phyloP scores from a whole-genome alignment of 78 protist genomes.

The Dictyostelium capitatum region DNA sequence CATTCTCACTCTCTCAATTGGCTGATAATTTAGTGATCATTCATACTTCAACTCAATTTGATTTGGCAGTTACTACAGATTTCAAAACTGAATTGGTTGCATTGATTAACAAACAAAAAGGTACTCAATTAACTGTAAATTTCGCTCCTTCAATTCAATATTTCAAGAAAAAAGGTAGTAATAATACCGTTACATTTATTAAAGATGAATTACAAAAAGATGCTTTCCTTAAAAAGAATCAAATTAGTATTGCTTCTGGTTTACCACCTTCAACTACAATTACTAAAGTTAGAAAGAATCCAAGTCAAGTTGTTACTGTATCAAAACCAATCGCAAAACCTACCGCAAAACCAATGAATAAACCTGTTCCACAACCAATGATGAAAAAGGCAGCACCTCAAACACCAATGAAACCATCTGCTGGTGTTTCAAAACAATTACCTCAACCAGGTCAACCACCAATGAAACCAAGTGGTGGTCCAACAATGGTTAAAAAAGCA shows the following conservation, averaged over 20 bases:
- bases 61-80: slow-evolving; percentile 55
- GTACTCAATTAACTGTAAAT: slow-evolving; percentile 17
- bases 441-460: slow-evolving; percentile 36
- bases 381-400: background rate
- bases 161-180: slow-evolving; percentile 66
- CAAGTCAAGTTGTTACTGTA: slow-evolving; percentile 10
- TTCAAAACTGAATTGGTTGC: slow-evolving; percentile 83
- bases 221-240: slow-evolving; percentile 59
- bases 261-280: slow-evolving; percentile 48
- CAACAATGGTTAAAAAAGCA: background rate
- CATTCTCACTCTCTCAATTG: slow-evolving; percentile 56
- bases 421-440: background rate
- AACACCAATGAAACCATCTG: background rate
- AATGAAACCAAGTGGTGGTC: background rate
- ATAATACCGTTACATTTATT: slow-evolving; percentile 54
- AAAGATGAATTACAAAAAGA: slow-evolving; percentile 81
- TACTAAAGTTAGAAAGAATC: slow-evolving; percentile 58
- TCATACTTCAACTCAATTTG: slow-evolving; percentile 67
- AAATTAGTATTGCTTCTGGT: slow-evolving; percentile 42
- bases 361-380: background rate
- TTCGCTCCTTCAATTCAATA: slow-evolving; percentile 29
- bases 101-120: slow-evolving; percentile 58
- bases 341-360: slow-evolving; percentile 1
- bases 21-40: slow-evolving; percentile 78
- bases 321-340: slow-evolving; percentile 17